These are phyloP conservation scores for Benincasa hispida DNA, from an alignment of 306 rosid species.

Conservation along the genomic window DNA sequence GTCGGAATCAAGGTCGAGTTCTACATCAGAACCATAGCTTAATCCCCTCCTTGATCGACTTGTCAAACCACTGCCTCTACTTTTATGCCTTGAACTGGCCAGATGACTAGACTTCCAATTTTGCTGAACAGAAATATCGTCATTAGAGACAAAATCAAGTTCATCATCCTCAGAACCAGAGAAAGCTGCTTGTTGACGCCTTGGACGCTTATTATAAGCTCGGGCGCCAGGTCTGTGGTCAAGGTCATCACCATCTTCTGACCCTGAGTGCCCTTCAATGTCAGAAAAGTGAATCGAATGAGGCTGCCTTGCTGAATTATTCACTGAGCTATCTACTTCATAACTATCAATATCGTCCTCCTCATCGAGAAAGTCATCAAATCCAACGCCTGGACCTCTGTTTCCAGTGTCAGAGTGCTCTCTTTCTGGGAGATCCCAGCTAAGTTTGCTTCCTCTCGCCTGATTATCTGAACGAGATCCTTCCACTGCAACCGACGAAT, in stretches of 20 bases:
- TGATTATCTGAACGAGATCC: conserved; percentile 28
- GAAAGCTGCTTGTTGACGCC: conserved; percentile 24
- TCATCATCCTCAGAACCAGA: conserved; percentile 50
- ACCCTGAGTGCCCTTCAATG: conserved; percentile 33
- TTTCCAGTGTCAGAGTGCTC: conserved; percentile 32
- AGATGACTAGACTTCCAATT: conserved; percentile 56
- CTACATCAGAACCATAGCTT: conserved; percentile 82
- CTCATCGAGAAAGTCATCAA: conserved; percentile 90
- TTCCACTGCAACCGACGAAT: conserved; percentile 40
- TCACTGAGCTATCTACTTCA: conserved; percentile 43
- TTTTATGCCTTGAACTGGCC: conserved; percentile 32
- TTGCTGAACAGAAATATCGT: conserved; percentile 32
- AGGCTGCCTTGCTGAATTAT: conserved; percentile 27
- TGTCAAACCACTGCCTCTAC: conserved; percentile 28
- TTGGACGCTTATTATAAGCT: conserved; percentile 25
- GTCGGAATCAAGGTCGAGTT: conserved; percentile 58
- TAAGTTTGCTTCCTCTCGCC: conserved; percentile 32
- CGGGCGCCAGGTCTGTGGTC: conserved; percentile 15
- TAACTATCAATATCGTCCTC: conserved; percentile 83
- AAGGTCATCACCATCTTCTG: conserved; percentile 29
- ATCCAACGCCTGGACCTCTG: conserved; percentile 49
- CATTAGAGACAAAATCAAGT: conserved; percentile 35
- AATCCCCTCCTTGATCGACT: conserved; percentile 41
- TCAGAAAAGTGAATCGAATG: conserved; percentile 42
- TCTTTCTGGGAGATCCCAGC: conserved; percentile 31